phyloP scores from a whole-genome alignment of 148 eudicot genomes.

The Heliosperma pusillum region DNA sequence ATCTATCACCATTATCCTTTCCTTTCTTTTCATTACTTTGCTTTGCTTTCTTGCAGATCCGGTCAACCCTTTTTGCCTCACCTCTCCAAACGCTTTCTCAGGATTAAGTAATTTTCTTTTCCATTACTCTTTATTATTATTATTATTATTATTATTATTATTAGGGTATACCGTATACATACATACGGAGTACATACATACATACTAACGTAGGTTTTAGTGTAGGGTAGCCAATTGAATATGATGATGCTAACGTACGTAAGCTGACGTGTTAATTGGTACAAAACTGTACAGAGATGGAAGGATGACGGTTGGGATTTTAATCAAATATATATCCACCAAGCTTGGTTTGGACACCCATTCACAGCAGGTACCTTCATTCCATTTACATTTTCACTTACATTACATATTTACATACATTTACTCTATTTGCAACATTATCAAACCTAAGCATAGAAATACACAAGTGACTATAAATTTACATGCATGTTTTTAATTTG shows the following conservation, averaged over 20 bases:
- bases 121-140: too few species aligned
- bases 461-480: too few species aligned
- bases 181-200: not conserved
- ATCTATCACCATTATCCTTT: not conserved
- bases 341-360: not conserved
- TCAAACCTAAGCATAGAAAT: too few species aligned
- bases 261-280: not conserved
- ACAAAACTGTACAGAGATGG: not conserved
- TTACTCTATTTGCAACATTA: too few species aligned
- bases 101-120: not conserved
- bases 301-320: not conserved
- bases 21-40: not conserved
- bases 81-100: not conserved
- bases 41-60: not conserved
- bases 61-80: not conserved
- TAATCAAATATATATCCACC: not conserved
- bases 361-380: not conserved
- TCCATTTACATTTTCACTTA: too few species aligned
- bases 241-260: not conserved
- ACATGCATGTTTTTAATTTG: too few species aligned
- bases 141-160: too few species aligned
- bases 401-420: too few species aligned
- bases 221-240: not conserved
- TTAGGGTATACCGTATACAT: too few species aligned
- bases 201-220: not conserved